Evolutionary conservation across 306 rosid species (phyloP).

Genomic region (Styphnolobium japonicum): DNA sequence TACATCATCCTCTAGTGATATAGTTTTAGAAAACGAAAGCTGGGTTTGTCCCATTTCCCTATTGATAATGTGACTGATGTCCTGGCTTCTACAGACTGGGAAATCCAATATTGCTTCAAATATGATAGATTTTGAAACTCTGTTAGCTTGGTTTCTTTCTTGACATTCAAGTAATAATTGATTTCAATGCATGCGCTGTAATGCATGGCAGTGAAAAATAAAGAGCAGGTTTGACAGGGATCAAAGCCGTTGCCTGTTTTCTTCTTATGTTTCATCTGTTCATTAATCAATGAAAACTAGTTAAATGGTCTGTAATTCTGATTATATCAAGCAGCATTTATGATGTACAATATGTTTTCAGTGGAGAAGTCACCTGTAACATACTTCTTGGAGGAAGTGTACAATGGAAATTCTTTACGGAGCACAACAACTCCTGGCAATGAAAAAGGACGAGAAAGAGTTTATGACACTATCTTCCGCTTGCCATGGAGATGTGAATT

Average conservation of each 20-base stretch:
- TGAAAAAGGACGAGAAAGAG: slow-evolving; percentile 90
- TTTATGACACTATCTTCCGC: slow-evolving; percentile 94
- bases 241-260: slow-evolving; percentile 10
- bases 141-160: slow-evolving; percentile 1
- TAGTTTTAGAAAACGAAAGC: background rate
- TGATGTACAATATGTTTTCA: slow-evolving; percentile 50
- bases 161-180: background rate
- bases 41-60: background rate
- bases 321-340: slow-evolving; percentile 10
- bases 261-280: slow-evolving; percentile 11
- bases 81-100: background rate
- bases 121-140: background rate
- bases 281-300: slow-evolving; percentile 13
- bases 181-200: background rate
- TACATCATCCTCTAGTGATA: background rate
- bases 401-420: slow-evolving; percentile 78
- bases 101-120: background rate
- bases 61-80: background rate
- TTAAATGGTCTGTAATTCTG: background rate
- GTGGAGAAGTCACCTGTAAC: slow-evolving; percentile 69
- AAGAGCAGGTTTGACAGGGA: background rate
- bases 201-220: background rate
- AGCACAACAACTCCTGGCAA: slow-evolving; percentile 83
- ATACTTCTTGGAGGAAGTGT: slow-evolving; percentile 84
- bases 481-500: slow-evolving; percentile 99